phyloP scores from a whole-genome alignment of 768 basidiomycete genomes.

The Kwoniella bestiolae region DNA sequence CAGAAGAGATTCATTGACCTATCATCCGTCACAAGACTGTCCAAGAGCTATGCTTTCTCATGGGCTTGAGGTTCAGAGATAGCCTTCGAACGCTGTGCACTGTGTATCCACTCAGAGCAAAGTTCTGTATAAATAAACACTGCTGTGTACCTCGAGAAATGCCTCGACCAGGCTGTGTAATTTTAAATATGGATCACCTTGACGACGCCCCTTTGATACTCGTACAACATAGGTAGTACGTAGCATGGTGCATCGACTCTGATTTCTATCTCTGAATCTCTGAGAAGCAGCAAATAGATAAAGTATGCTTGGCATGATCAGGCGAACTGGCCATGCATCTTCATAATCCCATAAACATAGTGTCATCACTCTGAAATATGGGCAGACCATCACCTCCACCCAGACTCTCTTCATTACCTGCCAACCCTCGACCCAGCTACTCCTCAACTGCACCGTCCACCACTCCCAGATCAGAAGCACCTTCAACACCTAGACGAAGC shows the following conservation, averaged over 20 bases:
- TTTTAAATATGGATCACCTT: neutral
- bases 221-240: neutral
- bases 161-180: neutral
- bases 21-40: no score
- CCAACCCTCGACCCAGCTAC: neutral
- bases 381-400: neutral
- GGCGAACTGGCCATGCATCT: neutral
- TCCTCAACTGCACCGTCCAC: neutral
- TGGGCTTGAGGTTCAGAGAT: no score
- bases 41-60: no score
- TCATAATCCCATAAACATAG: neutral
- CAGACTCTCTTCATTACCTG: neutral
- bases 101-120: no score
- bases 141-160: neutral
- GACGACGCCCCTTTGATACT: neutral
- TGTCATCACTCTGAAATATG: neutral
- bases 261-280: no score
- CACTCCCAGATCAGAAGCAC: neutral
- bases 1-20: no score
- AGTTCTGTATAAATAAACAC: no score
- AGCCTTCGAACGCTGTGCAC: no score
- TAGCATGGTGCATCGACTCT: no score
- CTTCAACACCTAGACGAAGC: neutral
- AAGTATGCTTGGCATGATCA: neutral
- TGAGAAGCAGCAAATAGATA: no score